Percentiles rank a stretch among this genome's conserved stretches.
Conservation (phyloP, 1,139 yeast genomes). For the Scheffersomyces parashehatae region DNA sequence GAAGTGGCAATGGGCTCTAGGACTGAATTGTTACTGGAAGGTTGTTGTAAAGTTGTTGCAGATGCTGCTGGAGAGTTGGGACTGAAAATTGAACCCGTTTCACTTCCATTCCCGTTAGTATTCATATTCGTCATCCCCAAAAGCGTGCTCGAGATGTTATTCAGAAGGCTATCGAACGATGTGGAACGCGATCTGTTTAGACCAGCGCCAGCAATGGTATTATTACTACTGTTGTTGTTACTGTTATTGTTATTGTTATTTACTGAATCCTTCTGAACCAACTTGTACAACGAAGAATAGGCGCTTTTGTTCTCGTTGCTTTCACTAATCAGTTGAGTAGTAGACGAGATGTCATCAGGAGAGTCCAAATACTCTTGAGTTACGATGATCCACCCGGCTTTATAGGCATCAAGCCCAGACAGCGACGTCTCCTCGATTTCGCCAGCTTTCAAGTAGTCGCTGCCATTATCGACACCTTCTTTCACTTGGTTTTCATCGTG, state of each 20-base stretch:
- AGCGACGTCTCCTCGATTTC: conserved; percentile 58
- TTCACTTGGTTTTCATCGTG: conserved; percentile 16
- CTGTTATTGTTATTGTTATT: conserved; percentile 16
- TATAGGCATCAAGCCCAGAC: conserved; percentile 65
- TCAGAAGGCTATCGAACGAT: conserved; percentile 5
- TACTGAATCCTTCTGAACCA: conserved; percentile 41
- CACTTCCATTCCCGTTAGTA: too few species aligned
- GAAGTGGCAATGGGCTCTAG: too few species aligned
- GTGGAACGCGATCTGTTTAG: conserved; percentile 17
- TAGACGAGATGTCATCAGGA: conserved; percentile 33
- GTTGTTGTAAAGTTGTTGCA: too few species aligned
- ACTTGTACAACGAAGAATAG: conserved; percentile 58
- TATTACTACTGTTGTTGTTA: too few species aligned
- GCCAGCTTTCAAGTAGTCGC: conserved; percentile 53
- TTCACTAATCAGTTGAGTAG: conserved; percentile 38
- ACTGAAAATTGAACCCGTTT: too few species aligned
- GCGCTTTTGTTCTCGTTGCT: conserved; percentile 52
- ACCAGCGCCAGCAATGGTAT: not conserved
- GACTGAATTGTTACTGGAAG: too few species aligned
- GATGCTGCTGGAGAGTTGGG: too few species aligned
- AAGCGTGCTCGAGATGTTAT: too few species aligned
- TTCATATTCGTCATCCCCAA: too few species aligned
- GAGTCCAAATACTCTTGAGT: conserved; percentile 71
- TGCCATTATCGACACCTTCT: conserved; percentile 18
- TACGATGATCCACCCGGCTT: conserved; percentile 80